Percentiles rank a stretch among this genome's conserved stretches.
phyloP scores from a whole-genome alignment of 2,329 filamentous ascomycete species.

The Trichoderma citrinoviride region DNA sequence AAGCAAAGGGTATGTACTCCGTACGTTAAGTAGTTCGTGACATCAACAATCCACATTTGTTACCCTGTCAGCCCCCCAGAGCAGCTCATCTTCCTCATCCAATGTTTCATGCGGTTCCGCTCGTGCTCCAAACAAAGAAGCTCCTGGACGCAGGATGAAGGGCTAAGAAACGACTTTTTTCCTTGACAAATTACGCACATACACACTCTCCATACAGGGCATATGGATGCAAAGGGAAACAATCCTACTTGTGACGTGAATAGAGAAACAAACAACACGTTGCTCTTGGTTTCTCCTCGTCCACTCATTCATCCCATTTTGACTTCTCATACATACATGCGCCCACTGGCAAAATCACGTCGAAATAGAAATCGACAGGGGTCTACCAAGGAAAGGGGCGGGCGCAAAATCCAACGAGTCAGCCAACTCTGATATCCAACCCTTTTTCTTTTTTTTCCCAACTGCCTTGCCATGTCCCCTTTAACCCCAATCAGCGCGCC shows the following conservation, averaged over 20 bases:
- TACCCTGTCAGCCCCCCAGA: neutral
- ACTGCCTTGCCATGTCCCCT: no score
- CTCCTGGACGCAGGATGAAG: slow-evolving; percentile 5
- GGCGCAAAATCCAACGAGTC: neutral
- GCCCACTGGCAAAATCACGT: neutral
- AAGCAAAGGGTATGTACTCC: no score
- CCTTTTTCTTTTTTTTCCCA: neutral
- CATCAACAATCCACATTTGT: no score
- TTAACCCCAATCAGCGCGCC: neutral
- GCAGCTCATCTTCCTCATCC: neutral
- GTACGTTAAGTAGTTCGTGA: no score
- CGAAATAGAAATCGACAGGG: neutral
- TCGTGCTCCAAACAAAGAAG: neutral
- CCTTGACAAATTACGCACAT: slow-evolving; percentile 2
- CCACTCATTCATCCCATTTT: neutral
- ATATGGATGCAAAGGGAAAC: neutral
- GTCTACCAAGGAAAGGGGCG: neutral
- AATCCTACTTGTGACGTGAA: neutral
- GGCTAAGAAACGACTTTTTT: neutral
- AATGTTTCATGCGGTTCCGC: slow-evolving; percentile 12
- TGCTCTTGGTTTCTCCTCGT: neutral
- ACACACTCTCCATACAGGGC: neutral
- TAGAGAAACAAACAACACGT: neutral
- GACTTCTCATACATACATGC: neutral
- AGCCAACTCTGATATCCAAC: slow-evolving; percentile 12